A percentile compares a stretch with the other conserved stretches of the same genome.
Evolutionary conservation across 441 rosid species (phyloP).

Genomic region (Syzygium malaccense): DNA sequence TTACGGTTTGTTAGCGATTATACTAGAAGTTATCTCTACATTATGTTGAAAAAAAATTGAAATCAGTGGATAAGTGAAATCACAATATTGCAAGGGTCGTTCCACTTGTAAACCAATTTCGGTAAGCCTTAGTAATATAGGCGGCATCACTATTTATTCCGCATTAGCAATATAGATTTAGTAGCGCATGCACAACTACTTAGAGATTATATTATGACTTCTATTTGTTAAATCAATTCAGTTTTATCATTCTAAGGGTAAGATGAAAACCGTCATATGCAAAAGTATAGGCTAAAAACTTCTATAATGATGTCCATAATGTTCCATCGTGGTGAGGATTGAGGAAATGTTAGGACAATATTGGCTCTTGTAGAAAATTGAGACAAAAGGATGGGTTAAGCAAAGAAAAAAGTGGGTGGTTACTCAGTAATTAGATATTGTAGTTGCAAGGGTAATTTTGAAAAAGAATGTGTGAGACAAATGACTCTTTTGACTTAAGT

Average conservation of each 20-base stretch:
- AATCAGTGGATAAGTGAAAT: background rate
- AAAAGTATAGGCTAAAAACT: background rate
- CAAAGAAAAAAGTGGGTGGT: background rate
- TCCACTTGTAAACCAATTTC: background rate
- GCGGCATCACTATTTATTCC: background rate
- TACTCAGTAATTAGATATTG: background rate
- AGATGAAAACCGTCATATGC: background rate
- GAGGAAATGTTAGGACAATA: background rate
- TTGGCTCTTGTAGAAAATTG: background rate
- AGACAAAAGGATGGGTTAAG: background rate
- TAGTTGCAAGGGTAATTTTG: background rate
- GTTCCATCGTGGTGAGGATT: background rate
- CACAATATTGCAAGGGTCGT: background rate
- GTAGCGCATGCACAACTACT: background rate
- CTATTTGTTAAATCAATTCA: background rate
- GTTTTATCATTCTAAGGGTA: background rate
- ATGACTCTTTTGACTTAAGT: background rate
- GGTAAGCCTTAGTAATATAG: background rate
- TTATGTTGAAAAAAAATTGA: background rate
- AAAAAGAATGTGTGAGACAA: background rate
- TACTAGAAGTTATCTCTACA: background rate
- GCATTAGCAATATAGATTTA: background rate
- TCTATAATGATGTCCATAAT: background rate
- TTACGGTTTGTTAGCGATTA: background rate
- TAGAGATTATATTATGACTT: background rate